Evolutionary conservation across 1,284 basidiomycete genomes (phyloP), one percentile per base, ranked within the genome.

Genomic region (Hymenochaete sp.): DNA sequence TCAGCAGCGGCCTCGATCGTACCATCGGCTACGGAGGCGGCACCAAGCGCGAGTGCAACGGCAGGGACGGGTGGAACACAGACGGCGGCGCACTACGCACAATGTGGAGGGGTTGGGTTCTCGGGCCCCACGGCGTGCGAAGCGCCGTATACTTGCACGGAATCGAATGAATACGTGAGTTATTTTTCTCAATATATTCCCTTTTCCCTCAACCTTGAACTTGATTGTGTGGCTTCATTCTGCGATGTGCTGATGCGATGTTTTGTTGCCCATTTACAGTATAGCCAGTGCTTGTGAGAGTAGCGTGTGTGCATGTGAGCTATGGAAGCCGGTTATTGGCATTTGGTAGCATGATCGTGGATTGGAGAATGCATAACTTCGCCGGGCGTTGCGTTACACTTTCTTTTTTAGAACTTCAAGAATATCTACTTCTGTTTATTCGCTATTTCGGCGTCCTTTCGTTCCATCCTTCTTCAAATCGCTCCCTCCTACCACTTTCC

Each of bases 1-100:
- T 14, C 36, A 9, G 44, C 11, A 11, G 21, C 29, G 9, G 13
- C 27, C n/a, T n/a, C n/a, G n/a, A n/a, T n/a, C n/a, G n/a, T n/a
- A n/a, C n/a, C n/a, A n/a, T n/a, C n/a, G n/a, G n/a, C n/a, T n/a
- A n/a, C n/a, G n/a, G n/a, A n/a, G 18, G 32, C 36, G 14, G 14
- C 47, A 13, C 32, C 41, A 6, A 14, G 32, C 10, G 18, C 44
- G 2, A 9, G 28, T 14, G 41, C 39, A 10, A 32, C 41, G 18
- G 26, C 27, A 9, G 36, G 5, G 7, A 45, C 18, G 4, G 36
- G 36, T 21, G 36, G 26, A 16, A 31, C 42, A 16, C n/a, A n/a
- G n/a, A n/a, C n/a, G n/a, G 48, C 48, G 26, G 48, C 48, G 3
- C 44, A 50, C n/a, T 50, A 50, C 16, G 48, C 48, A 4, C 48